Evolutionary conservation across 768 basidiomycete genomes (phyloP), one percentile per base, ranked within the genome.

Genomic region (Suillus sp.): DNA sequence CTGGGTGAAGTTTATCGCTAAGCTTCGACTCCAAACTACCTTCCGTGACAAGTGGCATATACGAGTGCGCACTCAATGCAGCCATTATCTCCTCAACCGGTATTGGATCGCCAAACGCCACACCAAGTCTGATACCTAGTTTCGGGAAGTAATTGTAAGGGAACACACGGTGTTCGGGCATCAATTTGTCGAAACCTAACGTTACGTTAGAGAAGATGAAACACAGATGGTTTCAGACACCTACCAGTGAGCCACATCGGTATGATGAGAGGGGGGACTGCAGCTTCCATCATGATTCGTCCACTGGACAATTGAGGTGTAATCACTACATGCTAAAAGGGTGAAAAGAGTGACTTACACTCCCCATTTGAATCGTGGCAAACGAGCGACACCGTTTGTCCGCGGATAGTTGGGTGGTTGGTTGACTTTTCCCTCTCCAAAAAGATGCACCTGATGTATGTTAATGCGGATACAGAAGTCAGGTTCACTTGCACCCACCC

Each of bases 281-380:
- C 73, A 10, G 82, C 78, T 62, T 89, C 86, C 84, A 89, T 95
- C 50, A 99, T 72, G 38, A 97, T 90, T 30, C 95, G 84, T 43
- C 92, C 93, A 32, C 94, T 96, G 70, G 42, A 61, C 62, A 27
- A 51, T 32, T 11, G 53, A 22, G 32, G 51, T 51, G 27, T 54
- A 38, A 50, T 65, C 45, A 62, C 27, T 14, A 6, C 2, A 35
- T 45, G 20, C 35, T 40, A 37, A 14, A 20, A 32, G 22, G 50
- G 27, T 27, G 59, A 63, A 42, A 56, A 16, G 59, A 35, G 64
- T 45, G 47, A 88, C 95, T 75, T 72, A 96, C 95, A 96, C 79
- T 63, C 96, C 96, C 96, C 96, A 98, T 80, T 96, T 97, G 77
- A 97, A 96, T 54, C 92, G 81, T 8, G 87, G 81, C 59, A 97